Percentiles rank a stretch among this genome's conserved stretches.
Evolutionary conservation across 768 basidiomycete species (phyloP).

Genomic region (Leccinum pellstonianum): DNA sequence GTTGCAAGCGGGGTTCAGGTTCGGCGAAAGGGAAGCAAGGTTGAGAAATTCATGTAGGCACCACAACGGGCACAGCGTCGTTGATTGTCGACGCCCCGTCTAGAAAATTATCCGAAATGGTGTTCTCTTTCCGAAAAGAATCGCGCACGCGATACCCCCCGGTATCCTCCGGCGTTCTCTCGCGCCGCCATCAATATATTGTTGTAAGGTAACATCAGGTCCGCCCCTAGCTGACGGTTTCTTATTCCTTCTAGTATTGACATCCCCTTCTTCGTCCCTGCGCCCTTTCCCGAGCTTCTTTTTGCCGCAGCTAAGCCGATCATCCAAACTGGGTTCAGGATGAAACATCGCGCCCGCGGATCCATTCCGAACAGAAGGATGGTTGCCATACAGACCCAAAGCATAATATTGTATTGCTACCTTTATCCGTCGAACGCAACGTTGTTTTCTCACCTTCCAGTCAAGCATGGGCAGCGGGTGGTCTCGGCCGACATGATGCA

Average conservation of each 20-base stretch:
- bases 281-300: constrained; percentile 21
- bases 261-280: constrained; percentile 14
- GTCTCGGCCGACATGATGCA: constrained; percentile 8
- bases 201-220: constrained; percentile 8
- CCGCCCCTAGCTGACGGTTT: constrained; percentile 6
- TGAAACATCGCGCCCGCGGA: constrained; percentile 29
- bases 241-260: constrained; percentile 13
- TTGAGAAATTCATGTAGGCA: neutral
- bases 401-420: constrained; percentile 1
- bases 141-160: constrained; percentile 1
- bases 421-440: constrained; percentile 11
- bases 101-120: constrained; percentile 1
- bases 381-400: constrained; percentile 19
- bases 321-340: constrained; percentile 7
- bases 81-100: constrained; percentile 2
- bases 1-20: constrained; percentile 12
- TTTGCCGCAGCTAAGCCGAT: constrained; percentile 27
- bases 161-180: constrained; percentile 23
- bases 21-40: constrained; percentile 6
- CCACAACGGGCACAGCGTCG: neutral
- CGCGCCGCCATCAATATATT: constrained; percentile 12
- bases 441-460: constrained; percentile 17
- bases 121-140: constrained; percentile 1
- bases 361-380: constrained; percentile 18
- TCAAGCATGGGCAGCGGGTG: constrained; percentile 12